A percentile compares a stretch with the other conserved stretches of the same genome.
These are phyloP conservation scores for Pythium rhizo-oryzae DNA, from an alignment of 352 stramenopile genomes.

Conservation along the genomic window DNA sequence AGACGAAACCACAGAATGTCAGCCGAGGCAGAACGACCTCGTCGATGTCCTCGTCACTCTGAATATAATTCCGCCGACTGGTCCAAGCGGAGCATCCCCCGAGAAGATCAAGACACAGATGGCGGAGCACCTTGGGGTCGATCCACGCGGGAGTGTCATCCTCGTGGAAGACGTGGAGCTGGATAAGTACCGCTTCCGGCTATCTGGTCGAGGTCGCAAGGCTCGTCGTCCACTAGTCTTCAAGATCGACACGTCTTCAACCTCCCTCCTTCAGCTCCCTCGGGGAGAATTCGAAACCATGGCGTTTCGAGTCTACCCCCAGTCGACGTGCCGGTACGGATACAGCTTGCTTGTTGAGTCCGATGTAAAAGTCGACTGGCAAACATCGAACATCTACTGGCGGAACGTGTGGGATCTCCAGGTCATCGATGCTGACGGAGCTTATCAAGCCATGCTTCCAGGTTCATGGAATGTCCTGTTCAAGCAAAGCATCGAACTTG, in stretches of 20 bases:
- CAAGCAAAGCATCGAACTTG: slow-evolving; percentile 58
- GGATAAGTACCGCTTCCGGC: slow-evolving; percentile 2
- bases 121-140: slow-evolving; percentile 31
- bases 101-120: background rate
- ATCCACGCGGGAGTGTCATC: slow-evolving; percentile 51
- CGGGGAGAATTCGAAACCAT: slow-evolving; percentile 14
- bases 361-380: slow-evolving; percentile 41
- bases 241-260: slow-evolving; percentile 45
- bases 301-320: slow-evolving; percentile 54
- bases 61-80: slow-evolving; percentile 9
- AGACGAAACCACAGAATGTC: slow-evolving; percentile 25
- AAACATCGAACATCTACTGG: slow-evolving; percentile 50
- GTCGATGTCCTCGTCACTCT: slow-evolving; percentile 22
- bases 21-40: background rate
- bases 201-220: slow-evolving; percentile 1
- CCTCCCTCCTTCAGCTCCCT: slow-evolving; percentile 36
- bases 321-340: slow-evolving; percentile 50
- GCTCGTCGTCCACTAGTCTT: slow-evolving; percentile 24
- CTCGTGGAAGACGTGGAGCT: slow-evolving; percentile 44
- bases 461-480: slow-evolving; percentile 63
- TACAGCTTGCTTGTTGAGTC: slow-evolving; percentile 64
- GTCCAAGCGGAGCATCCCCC: background rate
- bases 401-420: slow-evolving; percentile 43
- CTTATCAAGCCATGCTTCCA: slow-evolving; percentile 46
- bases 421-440: slow-evolving; percentile 50